Evolutionary conservation across 208 protist genomes (phyloP), one percentile per base, ranked within the genome.

Genomic region (Strigomonas galati): DNA sequence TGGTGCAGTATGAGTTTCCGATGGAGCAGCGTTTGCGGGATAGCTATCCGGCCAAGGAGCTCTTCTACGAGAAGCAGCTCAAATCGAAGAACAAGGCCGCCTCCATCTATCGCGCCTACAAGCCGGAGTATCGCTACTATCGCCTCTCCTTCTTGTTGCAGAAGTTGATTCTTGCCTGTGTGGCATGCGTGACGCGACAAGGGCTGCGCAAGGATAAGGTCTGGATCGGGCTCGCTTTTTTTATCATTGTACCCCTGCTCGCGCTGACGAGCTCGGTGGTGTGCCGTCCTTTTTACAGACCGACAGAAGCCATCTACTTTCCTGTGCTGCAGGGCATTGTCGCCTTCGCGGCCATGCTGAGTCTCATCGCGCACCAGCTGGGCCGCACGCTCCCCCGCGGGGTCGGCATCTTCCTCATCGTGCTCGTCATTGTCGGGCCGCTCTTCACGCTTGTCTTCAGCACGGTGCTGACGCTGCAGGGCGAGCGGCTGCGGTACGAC

Each of bases 41-140:
- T 58, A 70, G 80, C 49, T 85, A 87, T 58, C 81, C 78, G 17
- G 44, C 74, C 15, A 58, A 78, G 26, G 84, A 93, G 58, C 64
- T 85, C 12, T 87, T 82, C 67, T 78, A 82, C 35, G 82, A 91
- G 74, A 86, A 88, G 61, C 78, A 85, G 48, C 49, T 74, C n/a
- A 72, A 63, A 23, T 89, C 84, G 0, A 49, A 68, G 35, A 91
- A 91, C 62, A 63, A 78, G 49, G 81, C 82, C 3, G 54, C 67
- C 51, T 81, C 82, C 30, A 69, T 86, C 21, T 93, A 87, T 51
- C 65, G 74, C 26, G 81, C 80, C 2, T 93, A 83, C 65, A 84
- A 78, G 65, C 74, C 67, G 6, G 40, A 75, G 40, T 91, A 76
- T 49, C 74, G 76, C 51, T 82, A 78, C 59, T 85, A 82, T 37